Conservation (phyloP, 371 early-diverging fungal species). For the Mucor plumbeus region DNA sequence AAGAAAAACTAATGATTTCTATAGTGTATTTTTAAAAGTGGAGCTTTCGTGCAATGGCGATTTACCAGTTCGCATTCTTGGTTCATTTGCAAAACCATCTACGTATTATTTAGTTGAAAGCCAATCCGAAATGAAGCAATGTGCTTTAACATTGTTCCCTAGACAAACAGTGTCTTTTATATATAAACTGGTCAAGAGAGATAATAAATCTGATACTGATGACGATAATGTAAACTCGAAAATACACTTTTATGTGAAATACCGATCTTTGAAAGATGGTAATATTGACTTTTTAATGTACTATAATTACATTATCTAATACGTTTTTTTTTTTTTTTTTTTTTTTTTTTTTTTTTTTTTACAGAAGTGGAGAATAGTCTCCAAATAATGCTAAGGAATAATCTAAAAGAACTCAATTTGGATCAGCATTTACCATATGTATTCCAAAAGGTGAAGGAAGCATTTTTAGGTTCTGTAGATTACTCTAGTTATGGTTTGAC, state of each 20-base stretch:
- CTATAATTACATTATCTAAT: too few relatives aligned
- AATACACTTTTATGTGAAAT: constrained; percentile 62
- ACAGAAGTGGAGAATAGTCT: constrained; percentile 70
- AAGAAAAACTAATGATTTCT: not conserved
- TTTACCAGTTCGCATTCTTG: constrained; percentile 62
- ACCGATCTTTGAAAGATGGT: constrained; percentile 63
- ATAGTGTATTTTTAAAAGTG: constrained; percentile 62
- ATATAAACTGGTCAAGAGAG: constrained; percentile 61
- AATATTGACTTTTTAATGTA: constrained; percentile 7
- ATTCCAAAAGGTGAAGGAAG: constrained; percentile 56
- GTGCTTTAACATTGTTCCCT: constrained; percentile 68
- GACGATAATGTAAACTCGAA: constrained; percentile 41
- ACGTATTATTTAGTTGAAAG: constrained; percentile 51
- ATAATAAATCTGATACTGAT: constrained; percentile 17
- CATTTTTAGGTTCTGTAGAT: constrained; percentile 58
- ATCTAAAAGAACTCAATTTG: constrained; percentile 49
- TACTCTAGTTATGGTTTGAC: constrained; percentile 67
- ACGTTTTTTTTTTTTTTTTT: too few relatives aligned
- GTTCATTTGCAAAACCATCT: constrained; percentile 51
- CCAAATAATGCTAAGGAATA: constrained; percentile 48
- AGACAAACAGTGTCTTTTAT: constrained; percentile 66
- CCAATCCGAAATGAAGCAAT: constrained; percentile 41
- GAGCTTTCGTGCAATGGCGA: constrained; percentile 65
- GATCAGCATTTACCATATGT: constrained; percentile 62
- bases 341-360: too few relatives aligned